Base-by-base conservation (phyloP, 305 asterid genomes). In the Stenogyne calaminthoides region DNA sequence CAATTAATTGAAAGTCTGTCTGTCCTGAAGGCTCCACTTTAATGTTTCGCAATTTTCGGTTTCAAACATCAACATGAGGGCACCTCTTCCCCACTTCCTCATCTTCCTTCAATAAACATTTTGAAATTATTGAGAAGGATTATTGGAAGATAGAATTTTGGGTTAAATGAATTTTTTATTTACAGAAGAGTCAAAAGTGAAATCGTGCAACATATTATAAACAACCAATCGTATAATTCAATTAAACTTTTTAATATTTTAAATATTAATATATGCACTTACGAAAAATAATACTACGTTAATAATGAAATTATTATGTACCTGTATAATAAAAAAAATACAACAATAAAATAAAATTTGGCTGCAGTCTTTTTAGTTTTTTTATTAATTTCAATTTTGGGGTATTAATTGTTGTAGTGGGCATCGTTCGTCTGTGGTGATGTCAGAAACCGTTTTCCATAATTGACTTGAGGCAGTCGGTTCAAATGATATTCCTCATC, bases 371-470 rank as follows among this genome's bases (percentile, higher is more conserved):
- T 49, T 44, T 49, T n/a, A n/a, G n/a, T 39, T 39, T 49, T 49
- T 19, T 19, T 14, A 27, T 58, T 5, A 25, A 11, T 58, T 58
- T 25, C 34, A 11, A 27, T 5, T 27, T 59, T 29, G 36, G 29
- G 62, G 7, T 20, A 19, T 25, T 55, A 16, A 15, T 36, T 36
- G 51, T 12, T 5, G 55, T 20, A n/a, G 56, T 49, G 56, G 56
- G 56, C 20, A 14, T 42, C 2, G 52, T 44, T n/a, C 0, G 20
- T 15, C 22, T 15, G 55, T 6, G 3, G 56, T 49, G 22, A 5
- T 42, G n/a, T 64, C 69, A 39, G 55, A 19, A 19, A 64, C 37
- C 55, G 37, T 40, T 64, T 40, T 64, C 19, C 56, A 40, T 64
- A 11, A 64, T 64, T 10, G 6, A 9, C 2, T 49, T 15, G 56